phyloP scores from a whole-genome alignment of 371 early-diverging fungal species.

The Apophysomyces sp. region DNA sequence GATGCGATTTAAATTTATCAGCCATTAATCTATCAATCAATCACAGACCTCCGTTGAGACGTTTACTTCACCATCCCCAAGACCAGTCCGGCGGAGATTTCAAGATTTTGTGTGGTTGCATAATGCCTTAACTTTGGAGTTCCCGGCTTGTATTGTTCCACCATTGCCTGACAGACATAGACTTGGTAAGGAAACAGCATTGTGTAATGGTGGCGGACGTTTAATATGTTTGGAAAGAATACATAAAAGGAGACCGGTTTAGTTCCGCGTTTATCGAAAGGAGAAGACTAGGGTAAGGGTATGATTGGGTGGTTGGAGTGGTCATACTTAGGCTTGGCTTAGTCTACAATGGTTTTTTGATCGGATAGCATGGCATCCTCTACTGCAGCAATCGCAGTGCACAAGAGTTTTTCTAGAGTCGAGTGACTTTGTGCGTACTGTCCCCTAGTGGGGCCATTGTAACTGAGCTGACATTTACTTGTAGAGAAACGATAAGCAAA shows the following conservation, averaged over 20 bases:
- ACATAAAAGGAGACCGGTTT: constrained; percentile 91
- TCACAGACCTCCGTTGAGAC: constrained; percentile 1
- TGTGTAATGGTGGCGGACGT: neutral
- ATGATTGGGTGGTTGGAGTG: neutral
- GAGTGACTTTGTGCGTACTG: constrained; percentile 61
- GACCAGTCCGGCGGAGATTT: constrained; percentile 81
- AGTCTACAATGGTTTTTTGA: constrained; percentile 81
- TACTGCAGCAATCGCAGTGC: constrained; percentile 65
- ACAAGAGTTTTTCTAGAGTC: constrained; percentile 82
- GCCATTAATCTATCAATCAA: neutral
- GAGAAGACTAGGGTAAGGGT: constrained; percentile 58
- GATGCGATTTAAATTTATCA: neutral
- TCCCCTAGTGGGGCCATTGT: neutral
- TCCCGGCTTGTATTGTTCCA: constrained; percentile 82
- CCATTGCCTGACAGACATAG: constrained; percentile 15
- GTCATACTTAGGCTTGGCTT: neutral
- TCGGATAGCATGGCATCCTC: constrained; percentile 82
- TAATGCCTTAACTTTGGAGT: constrained; percentile 67
- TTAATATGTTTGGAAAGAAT: constrained; percentile 54
- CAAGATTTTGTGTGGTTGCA: constrained; percentile 94
- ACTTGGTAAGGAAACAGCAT: constrained; percentile 4
- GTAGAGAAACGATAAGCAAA: constrained; percentile 32
- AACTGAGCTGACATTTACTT: constrained; percentile 7
- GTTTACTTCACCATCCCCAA: constrained; percentile 22
- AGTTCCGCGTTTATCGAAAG: constrained; percentile 85